A percentile compares a stretch with the other conserved stretches of the same genome.
Evolutionary conservation across 2,329 filamentous ascomycete genomes (phyloP).

Genomic region (Stemphylium lycopersici): DNA sequence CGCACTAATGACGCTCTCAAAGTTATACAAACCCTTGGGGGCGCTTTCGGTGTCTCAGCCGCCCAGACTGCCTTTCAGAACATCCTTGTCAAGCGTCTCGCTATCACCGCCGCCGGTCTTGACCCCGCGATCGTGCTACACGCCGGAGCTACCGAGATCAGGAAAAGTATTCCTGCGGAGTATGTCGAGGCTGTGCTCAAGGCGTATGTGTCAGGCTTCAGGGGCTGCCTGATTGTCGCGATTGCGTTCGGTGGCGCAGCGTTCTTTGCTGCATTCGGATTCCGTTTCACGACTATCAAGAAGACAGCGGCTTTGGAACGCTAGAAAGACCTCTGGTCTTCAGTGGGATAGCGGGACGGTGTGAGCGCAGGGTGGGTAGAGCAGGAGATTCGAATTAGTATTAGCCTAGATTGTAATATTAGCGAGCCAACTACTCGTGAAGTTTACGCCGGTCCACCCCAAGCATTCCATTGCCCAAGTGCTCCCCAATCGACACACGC

Average conservation of each 20-base stretch:
- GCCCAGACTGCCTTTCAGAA: conserved; percentile 52
- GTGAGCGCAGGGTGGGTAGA: no score
- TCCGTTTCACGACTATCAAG: conserved; percentile 4
- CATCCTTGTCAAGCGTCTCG: conserved; percentile 39
- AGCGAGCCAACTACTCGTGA: not conserved
- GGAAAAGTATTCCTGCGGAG: not conserved
- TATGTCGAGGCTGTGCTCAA: conserved; percentile 2
- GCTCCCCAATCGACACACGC: conserved; percentile 32
- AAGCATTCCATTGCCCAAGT: conserved; percentile 37
- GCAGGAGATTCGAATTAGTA: not conserved
- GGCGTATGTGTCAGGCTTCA: conserved; percentile 1
- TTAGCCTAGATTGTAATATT: conserved; percentile 1
- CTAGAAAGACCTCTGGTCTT: not conserved
- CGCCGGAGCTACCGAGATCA: conserved; percentile 43
- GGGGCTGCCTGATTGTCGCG: not conserved
- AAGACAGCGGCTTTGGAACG: not conserved
- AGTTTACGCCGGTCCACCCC: conserved; percentile 2
- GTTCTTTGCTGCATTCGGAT: not conserved
- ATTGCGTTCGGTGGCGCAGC: conserved; percentile 5
- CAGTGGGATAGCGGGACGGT: no score
- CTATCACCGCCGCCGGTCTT: conserved; percentile 36
- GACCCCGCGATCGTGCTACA: conserved; percentile 35
- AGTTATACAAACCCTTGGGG: conserved; percentile 44
- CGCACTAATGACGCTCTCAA: not conserved
- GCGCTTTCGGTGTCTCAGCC: conserved; percentile 50